Evolutionary conservation across 2,329 filamentous ascomycete genomes (phyloP).

Genomic region (Hymenoscyphus repandus): DNA sequence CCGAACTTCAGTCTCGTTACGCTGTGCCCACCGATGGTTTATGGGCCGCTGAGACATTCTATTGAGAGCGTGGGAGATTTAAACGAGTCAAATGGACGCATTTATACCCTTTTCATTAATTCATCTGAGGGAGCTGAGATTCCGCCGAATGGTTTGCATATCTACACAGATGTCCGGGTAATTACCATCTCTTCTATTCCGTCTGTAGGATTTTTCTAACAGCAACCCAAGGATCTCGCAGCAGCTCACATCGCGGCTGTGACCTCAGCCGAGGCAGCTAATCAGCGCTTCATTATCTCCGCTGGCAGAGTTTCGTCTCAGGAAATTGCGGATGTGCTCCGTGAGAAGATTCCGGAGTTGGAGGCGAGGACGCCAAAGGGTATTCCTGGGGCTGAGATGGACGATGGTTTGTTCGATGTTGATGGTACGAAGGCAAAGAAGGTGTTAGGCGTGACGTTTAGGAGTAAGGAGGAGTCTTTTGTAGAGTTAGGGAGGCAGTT

Average conservation of each 20-base stretch:
- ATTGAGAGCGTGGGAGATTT: constrained; percentile 55
- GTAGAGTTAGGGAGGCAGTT: constrained; percentile 20
- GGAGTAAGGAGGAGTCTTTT: constrained; percentile 18
- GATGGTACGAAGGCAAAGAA: constrained; percentile 6
- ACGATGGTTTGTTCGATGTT: constrained; percentile 1
- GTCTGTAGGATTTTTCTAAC: no score
- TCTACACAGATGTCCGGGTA: constrained; percentile 49
- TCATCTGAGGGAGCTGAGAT: constrained; percentile 45
- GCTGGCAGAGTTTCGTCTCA: constrained; percentile 53
- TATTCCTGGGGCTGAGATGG: constrained; percentile 24
- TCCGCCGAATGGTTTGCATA: constrained; percentile 34
- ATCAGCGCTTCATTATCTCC: constrained; percentile 56
- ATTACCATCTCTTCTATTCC: no score
- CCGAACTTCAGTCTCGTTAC: constrained; percentile 53
- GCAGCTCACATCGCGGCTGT: constrained; percentile 54
- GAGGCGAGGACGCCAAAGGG: constrained; percentile 40
- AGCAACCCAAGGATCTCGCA: constrained; percentile 50
- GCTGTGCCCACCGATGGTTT: constrained; percentile 55
- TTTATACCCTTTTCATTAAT: constrained; percentile 45
- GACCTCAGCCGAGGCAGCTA: constrained; percentile 47
- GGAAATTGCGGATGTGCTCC: constrained; percentile 49
- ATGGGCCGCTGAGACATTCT: constrained; percentile 53
- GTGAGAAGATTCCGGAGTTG: constrained; percentile 46
- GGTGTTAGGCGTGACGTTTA: constrained; percentile 10
- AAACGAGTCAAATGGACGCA: constrained; percentile 63